These are phyloP conservation scores for Thielaviopsis euricoi DNA, from an alignment of 2,329 filamentous ascomycete species.

Conservation along the genomic window DNA sequence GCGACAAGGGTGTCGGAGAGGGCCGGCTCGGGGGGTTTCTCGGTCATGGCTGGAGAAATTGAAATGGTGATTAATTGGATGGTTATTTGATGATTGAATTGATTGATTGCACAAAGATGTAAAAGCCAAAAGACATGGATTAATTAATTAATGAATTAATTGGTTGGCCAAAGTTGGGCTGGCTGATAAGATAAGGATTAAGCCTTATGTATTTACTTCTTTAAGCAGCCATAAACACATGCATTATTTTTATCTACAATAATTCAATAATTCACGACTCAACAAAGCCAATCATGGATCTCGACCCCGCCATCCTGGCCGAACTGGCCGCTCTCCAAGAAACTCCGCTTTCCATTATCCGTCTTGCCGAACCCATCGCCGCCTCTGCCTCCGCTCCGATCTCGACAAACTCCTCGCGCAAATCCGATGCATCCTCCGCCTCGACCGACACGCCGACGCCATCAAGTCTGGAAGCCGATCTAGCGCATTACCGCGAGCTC, in stretches of 20 bases:
- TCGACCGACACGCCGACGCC: constrained; percentile 54
- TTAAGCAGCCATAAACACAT: no score
- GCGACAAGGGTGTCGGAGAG: constrained; percentile 67
- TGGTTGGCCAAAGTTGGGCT: neutral
- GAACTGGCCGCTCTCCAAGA: constrained; percentile 37
- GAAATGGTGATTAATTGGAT: neutral
- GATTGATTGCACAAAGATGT: neutral
- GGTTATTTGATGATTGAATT: neutral
- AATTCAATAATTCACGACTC: no score
- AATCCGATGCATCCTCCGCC: constrained; percentile 53
- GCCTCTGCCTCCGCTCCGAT: constrained; percentile 26
- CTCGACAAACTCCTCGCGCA: constrained; percentile 27
- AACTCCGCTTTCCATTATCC: constrained; percentile 53
- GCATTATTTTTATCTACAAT: no score
- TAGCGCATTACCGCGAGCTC: constrained; percentile 82
- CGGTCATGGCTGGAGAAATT: neutral
- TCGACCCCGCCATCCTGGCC: constrained; percentile 26
- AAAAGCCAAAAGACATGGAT: neutral
- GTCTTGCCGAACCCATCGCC: constrained; percentile 58
- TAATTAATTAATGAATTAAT: neutral
- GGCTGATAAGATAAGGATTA: neutral
- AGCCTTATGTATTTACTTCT: neutral
- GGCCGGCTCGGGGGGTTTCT: constrained; percentile 17
- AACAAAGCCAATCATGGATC: neutral
- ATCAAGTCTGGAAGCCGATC: constrained; percentile 62